Conservation (phyloP, 768 basidiomycete species). For the Mycena rebaudengoi region DNA sequence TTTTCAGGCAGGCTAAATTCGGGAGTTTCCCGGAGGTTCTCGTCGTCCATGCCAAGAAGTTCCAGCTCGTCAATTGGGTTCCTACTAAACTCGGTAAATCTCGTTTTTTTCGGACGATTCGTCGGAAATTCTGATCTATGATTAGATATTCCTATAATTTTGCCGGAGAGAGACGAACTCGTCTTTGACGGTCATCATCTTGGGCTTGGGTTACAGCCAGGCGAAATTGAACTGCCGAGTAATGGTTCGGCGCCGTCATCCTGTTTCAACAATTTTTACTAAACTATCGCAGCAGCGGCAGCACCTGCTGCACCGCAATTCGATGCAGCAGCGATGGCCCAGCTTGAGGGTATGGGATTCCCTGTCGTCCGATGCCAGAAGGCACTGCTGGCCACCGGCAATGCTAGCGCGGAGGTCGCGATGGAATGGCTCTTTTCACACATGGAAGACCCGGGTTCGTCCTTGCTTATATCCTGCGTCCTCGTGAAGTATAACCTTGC, state of each 20-base stretch:
- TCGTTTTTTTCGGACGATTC: background rate
- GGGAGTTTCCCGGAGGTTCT: constrained; percentile 90
- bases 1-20: constrained; percentile 73
- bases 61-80: constrained; percentile 96
- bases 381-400: constrained; percentile 89
- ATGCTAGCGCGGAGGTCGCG: constrained; percentile 76
- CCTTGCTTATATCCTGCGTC: no score
- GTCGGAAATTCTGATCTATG: background rate
- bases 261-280: background rate
- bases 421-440: constrained; percentile 97
- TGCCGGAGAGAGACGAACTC: constrained; percentile 68
- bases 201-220: constrained; percentile 73
- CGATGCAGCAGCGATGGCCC: constrained; percentile 75
- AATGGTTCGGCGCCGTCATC: constrained; percentile 42
- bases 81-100: constrained; percentile 88
- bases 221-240: constrained; percentile 76
- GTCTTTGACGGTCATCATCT: constrained; percentile 67
- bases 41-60: constrained; percentile 91
- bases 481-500: background rate
- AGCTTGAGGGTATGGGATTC: constrained; percentile 93
- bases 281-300: constrained; percentile 30
- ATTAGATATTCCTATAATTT: constrained; percentile 87
- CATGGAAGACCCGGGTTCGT: constrained; percentile 90
- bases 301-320: constrained; percentile 65
- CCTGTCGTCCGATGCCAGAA: constrained; percentile 86